Percentiles rank a stretch among this genome's conserved stretches.
These are phyloP conservation scores for Stephanodiscus triporus DNA, from an alignment of 108 stramenopile genomes.

Conservation along the genomic window DNA sequence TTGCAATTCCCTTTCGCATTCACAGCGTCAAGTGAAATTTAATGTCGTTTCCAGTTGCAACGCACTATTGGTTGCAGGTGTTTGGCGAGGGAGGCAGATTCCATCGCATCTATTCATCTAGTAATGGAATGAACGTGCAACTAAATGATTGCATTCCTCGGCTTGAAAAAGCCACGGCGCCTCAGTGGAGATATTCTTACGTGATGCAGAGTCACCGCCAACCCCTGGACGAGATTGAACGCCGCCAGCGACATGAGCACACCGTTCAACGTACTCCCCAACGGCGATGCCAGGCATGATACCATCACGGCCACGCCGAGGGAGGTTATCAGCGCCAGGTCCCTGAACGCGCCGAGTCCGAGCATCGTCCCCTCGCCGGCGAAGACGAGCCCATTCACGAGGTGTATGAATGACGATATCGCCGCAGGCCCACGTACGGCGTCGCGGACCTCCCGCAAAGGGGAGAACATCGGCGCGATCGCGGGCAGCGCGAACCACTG, in stretches of 20 bases:
- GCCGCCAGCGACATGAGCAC: conserved; percentile 67
- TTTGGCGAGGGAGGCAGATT: too few species aligned
- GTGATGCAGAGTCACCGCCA: conserved; percentile 66
- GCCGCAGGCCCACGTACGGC: conserved; percentile 70
- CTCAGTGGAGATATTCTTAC: conserved; percentile 66
- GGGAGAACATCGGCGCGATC: conserved; percentile 71
- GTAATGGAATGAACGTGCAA: neutral
- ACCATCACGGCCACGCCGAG: conserved; percentile 61
- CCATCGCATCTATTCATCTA: neutral
- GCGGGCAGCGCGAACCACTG: conserved; percentile 62
- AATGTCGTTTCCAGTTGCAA: too few species aligned
- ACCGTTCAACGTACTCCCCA: conserved; percentile 68
- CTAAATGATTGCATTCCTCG: neutral
- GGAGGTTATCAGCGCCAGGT: conserved; percentile 64
- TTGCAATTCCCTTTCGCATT: too few species aligned
- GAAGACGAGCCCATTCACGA: conserved; percentile 75
- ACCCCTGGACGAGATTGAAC: conserved; percentile 61
- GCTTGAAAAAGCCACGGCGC: conserved; percentile 26
- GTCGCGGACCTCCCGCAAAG: conserved; percentile 70
- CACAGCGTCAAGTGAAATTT: too few species aligned
- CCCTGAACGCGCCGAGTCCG: conserved; percentile 64
- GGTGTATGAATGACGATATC: conserved; percentile 69
- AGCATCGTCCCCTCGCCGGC: conserved; percentile 84
- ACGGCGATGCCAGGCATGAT: conserved; percentile 54
- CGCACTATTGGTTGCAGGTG: too few species aligned